Base-by-base conservation (phyloP, 768 basidiomycete genomes). In the Zangia roseola region DNA sequence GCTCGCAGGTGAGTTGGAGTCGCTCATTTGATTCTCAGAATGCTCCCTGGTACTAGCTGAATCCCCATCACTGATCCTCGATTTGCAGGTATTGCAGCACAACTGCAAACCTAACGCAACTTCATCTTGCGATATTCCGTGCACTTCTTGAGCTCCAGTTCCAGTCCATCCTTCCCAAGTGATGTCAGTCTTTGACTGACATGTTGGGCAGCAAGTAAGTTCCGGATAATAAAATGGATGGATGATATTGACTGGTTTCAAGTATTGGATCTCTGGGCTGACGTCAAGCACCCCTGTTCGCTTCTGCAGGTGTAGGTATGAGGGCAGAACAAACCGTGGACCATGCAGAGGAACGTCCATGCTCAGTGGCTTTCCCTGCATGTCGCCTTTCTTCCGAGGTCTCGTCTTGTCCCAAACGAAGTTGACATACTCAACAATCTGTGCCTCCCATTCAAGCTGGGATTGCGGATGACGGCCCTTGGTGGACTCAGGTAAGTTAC, bases 171-270 rank as follows among this genome's bases (percentile, higher is more conserved):
- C 44, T 3, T 54, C 44, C 40, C 43, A 54, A 2, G 14, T 21
- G 5, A 46, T 10, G 0, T 46, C 10, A 4, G 36, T 14, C 1
- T 26, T n/a, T 4, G 34, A 45, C 2, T 14, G 19, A 13, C 49
- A 52, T 7, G 17, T 17, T 1, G 43, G 53, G 30, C 52, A 54
- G 1, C 3, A 4, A 1, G 35, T 26, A 3, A 54, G 53, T 16
- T 47, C 44, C 2, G 36, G 40, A n/a, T 54, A 54, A 21, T 54
- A 54, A 5, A 54, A 34, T 6, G 40, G 53, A 12, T 54, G 52
- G 6, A 54, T 8, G 1, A 54, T 47, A 2, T 53, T 54, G 45
- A 54, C 14, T 0, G 51, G 40, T 6, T 47, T 54, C 1, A 54
- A 1, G 20, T 54, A 54, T 14, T 42, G 26, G 0, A 5, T 10